Conservation (phyloP, 2,329 filamentous ascomycete genomes). For the Penicillium sp. region DNA sequence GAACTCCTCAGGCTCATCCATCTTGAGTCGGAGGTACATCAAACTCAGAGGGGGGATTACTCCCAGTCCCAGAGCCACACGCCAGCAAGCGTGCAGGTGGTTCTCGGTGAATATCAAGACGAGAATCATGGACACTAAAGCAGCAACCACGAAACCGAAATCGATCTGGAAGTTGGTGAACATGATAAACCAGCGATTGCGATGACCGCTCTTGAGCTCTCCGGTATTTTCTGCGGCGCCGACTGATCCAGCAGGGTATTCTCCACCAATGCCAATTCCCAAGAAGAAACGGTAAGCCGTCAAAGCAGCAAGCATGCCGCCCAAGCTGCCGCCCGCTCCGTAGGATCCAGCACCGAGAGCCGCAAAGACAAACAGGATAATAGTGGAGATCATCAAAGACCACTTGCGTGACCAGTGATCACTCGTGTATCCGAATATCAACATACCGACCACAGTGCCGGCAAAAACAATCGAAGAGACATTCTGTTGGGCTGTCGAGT, state of each 20-base stretch:
- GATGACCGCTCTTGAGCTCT: conserved; percentile 73
- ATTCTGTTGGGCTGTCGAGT: conserved; percentile 68
- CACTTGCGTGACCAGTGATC: conserved; percentile 85
- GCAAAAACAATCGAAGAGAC: conserved; percentile 82
- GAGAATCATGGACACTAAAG: conserved; percentile 71
- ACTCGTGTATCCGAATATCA: conserved; percentile 75
- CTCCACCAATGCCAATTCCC: conserved; percentile 72
- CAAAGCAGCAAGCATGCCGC: conserved; percentile 74
- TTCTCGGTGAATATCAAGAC: conserved; percentile 59
- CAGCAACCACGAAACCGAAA: conserved; percentile 76
- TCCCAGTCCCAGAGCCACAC: conserved; percentile 74
- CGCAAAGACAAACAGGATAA: conserved; percentile 83
- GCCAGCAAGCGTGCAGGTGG: conserved; percentile 75
- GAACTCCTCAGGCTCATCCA: conserved; percentile 78
- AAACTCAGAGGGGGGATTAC: conserved; percentile 73
- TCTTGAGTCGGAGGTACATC: conserved; percentile 67
- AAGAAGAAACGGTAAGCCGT: conserved; percentile 84
- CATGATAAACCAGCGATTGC: conserved; percentile 89
- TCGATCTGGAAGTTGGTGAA: conserved; percentile 90
- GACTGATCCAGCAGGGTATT: conserved; percentile 65
- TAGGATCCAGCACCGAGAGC: conserved; percentile 76
- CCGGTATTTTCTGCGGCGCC: conserved; percentile 80
- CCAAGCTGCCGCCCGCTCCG: conserved; percentile 64
- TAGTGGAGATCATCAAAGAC: conserved; percentile 75
- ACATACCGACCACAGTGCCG: conserved; percentile 78